phyloP scores from a whole-genome alignment of 768 basidiomycete genomes.

The Phlegmacium glaucopus region DNA sequence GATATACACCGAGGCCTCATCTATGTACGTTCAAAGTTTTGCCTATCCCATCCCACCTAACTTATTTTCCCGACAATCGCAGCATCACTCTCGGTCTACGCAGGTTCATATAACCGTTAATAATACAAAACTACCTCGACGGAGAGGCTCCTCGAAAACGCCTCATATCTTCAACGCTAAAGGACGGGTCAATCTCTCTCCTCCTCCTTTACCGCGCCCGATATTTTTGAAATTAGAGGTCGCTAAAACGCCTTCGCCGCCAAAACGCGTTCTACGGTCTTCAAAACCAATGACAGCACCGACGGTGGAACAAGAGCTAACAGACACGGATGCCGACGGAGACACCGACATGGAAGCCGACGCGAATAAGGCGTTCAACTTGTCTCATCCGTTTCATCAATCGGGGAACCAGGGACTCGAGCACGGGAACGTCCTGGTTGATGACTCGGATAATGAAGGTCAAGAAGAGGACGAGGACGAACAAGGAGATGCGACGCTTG shows the following conservation, averaged over 20 bases:
- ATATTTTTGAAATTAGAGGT: conserved; percentile 10
- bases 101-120: conserved; percentile 66
- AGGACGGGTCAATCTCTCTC: conserved; percentile 38
- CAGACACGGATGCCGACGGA: conserved; percentile 14
- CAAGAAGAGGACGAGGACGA: conserved; percentile 15
- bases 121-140: conserved; percentile 43
- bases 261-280: not conserved
- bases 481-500: conserved; percentile 11
- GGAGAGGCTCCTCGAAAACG: conserved; percentile 57
- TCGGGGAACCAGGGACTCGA: not conserved
- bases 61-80: not conserved
- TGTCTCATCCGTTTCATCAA: conserved; percentile 18
- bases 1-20: conserved; percentile 47
- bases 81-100: conserved; percentile 53
- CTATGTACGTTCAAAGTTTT: conserved; percentile 46
- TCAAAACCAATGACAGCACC: not conserved
- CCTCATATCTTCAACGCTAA: conserved; percentile 58
- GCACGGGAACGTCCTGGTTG: conserved; percentile 7
- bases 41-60: not conserved
- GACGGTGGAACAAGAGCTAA: conserved; percentile 1
- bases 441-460: conserved; percentile 13
- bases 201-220: conserved; percentile 19
- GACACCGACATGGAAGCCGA: conserved; percentile 23
- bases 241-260: not conserved
- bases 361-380: conserved; percentile 17